phyloP scores from a whole-genome alignment of 2,329 filamentous ascomycete genomes.

The Claviceps pazoutovae region DNA sequence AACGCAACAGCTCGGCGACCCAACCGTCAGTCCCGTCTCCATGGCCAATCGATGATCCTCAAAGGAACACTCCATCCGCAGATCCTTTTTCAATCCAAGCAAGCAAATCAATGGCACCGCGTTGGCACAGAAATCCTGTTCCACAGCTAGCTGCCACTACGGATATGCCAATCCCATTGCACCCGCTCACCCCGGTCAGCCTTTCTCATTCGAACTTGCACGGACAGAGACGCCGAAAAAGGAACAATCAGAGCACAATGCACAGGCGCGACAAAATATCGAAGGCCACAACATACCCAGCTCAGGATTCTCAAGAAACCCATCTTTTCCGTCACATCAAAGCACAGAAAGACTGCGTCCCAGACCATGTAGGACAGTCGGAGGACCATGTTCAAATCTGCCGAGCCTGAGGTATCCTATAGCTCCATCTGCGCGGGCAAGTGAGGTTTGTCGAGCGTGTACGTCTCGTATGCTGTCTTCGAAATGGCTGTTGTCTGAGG shows the following conservation, averaged over 20 bases:
- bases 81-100: conserved; percentile 22
- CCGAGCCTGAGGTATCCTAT: conserved; percentile 27
- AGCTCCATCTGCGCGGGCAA: conserved; percentile 18
- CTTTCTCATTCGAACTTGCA: background rate
- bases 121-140: background rate
- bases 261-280: background rate
- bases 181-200: background rate
- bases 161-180: background rate
- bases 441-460: conserved; percentile 15
- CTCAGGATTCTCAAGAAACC: conserved; percentile 20
- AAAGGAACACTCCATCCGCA: conserved; percentile 8
- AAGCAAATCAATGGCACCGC: conserved; percentile 16
- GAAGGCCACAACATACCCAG: conserved; percentile 16
- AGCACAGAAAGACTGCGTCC: conserved; percentile 26
- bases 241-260: background rate
- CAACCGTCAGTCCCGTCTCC: conserved; percentile 1
- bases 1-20: conserved; percentile 16
- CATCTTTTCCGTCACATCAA: conserved; percentile 22
- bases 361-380: conserved; percentile 21
- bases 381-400: conserved; percentile 21
- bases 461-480: conserved; percentile 22
- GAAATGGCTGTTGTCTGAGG: conserved; percentile 18
- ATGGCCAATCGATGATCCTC: conserved; percentile 6
- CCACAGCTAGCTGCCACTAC: conserved; percentile 13
- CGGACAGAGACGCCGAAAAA: background rate